phyloP scores from a whole-genome alignment of 805 yeast genomes.

The Wickerhamiella sorbophila region DNA sequence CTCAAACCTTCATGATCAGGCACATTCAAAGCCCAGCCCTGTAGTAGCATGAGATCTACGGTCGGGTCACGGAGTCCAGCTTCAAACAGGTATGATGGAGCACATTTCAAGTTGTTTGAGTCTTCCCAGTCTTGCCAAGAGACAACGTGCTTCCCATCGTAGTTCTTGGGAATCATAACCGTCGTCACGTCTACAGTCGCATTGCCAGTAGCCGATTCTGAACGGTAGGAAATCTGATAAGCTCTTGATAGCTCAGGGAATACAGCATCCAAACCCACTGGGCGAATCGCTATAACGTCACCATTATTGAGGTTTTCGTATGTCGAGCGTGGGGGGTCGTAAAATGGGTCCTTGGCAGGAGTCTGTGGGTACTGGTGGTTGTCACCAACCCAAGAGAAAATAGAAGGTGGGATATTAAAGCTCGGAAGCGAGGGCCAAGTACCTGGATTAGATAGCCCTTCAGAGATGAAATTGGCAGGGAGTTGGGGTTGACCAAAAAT shows the following conservation, averaged over 20 bases:
- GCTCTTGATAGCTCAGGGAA: conserved; percentile 3
- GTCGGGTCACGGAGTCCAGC: conserved; percentile 7
- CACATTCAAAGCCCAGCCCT: conserved; percentile 14
- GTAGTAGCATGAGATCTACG: conserved; percentile 10
- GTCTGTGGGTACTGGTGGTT: neutral
- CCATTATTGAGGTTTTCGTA: conserved; percentile 3
- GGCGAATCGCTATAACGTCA: conserved; percentile 6
- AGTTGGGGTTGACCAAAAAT: neutral
- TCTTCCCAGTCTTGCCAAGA: conserved; percentile 17
- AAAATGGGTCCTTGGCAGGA: conserved; percentile 9
- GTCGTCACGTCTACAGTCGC: conserved; percentile 22
- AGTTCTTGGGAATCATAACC: conserved; percentile 15
- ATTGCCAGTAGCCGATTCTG: conserved; percentile 17
- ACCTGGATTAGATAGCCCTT: neutral
- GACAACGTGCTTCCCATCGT: conserved; percentile 7
- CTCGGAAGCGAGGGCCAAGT: neutral
- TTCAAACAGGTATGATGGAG: conserved; percentile 16
- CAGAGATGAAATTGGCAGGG: neutral
- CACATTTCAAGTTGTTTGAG: conserved; percentile 13
- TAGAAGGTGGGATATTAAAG: neutral
- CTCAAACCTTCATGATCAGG: conserved; percentile 19
- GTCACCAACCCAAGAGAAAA: neutral
- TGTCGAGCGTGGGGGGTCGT: conserved; percentile 6
- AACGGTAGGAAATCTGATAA: conserved; percentile 15
- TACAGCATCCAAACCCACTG: conserved; percentile 4